Evolutionary conservation across 257 asterid genomes (phyloP).

Genomic region (Penstemon eatonii): DNA sequence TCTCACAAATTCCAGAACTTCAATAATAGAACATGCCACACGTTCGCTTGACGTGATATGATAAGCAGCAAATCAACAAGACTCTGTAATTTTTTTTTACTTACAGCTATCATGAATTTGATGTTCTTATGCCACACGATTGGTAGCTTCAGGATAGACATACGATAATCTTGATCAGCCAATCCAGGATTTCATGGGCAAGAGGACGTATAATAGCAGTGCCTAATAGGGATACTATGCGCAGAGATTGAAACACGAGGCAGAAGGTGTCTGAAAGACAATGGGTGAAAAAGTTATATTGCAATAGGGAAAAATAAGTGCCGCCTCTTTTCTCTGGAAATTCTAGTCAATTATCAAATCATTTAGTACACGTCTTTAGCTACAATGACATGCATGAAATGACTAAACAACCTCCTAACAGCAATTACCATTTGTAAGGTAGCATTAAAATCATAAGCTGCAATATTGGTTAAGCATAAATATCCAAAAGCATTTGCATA

Average conservation of each 20-base stretch:
- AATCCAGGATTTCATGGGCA: not conserved
- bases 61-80: slow-evolving; percentile 13
- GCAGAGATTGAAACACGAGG: slow-evolving; percentile 8
- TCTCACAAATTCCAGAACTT: slow-evolving; percentile 36
- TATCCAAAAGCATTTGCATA: slow-evolving; percentile 32
- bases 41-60: slow-evolving; percentile 26
- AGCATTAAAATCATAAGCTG: slow-evolving; percentile 16
- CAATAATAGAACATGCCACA: slow-evolving; percentile 31
- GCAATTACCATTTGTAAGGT: slow-evolving; percentile 35
- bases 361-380: slow-evolving; percentile 27
- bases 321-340: not conserved
- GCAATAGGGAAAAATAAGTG: slow-evolving; percentile 8
- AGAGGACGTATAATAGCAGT: not conserved
- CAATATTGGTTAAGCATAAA: slow-evolving; percentile 35
- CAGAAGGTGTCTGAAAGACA: slow-evolving; percentile 14
- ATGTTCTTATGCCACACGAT: not conserved
- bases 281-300: not conserved
- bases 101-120: not conserved
- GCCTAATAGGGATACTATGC: not conserved
- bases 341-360: slow-evolving; percentile 2
- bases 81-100: not conserved
- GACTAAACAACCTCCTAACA: slow-evolving; percentile 41
- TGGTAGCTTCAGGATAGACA: too few relatives aligned
- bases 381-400: slow-evolving; percentile 33
- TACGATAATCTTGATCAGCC: too few relatives aligned